Base-by-base conservation (phyloP, 129 eudicot genomes). In the Calendula officinalis region DNA sequence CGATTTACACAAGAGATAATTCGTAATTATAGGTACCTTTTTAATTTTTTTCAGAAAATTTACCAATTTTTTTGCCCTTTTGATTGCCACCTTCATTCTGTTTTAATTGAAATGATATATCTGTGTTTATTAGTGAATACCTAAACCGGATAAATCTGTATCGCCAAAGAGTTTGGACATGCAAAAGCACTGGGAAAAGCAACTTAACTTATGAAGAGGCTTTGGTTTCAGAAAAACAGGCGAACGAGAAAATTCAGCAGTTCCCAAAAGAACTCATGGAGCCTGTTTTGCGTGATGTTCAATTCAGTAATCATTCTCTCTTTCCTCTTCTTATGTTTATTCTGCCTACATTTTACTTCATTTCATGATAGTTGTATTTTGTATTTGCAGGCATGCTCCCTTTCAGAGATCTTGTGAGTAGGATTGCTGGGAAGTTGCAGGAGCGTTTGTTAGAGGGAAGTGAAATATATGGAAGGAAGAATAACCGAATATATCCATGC, bases 151-250 rank as follows among this genome's bases (percentile, higher is more conserved):
- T 88, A 11, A 85, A 86, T 74, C 65, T 88, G 6, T 92, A 92
- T 67, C 91, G 96, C 16, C 80, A 85, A 53, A 72, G 90, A 68
- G 73, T 77, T 42, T 92, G 98, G 98, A 83, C 89, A 27, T 92
- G 98, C 84, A 85, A 92, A 72, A 82, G 77, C 63, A 81, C 98
- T 1, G 96, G 89, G 38, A 92, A 85, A 81, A 59, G 59, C 75
- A 88, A 92, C 70, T 79, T 92, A 82, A 92, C 96, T 30, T 92
- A 85, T 72, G 98, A 92, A 71, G 98, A 92, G 81, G 95, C 98
- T 2, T 49, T 92, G 70, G 89, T 77, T 42, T 92, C 91, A 0
- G 98, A 92, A 74, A 84, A 73, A 53, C 85, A 60, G 46, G 95
- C 95, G 14, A 60, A 72, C n/a, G 85, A 92, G 71, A 82, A 78